These are phyloP conservation scores for Oryza meyeriana DNA, from an alignment of 176 grass and related monocot species.

Conservation along the genomic window DNA sequence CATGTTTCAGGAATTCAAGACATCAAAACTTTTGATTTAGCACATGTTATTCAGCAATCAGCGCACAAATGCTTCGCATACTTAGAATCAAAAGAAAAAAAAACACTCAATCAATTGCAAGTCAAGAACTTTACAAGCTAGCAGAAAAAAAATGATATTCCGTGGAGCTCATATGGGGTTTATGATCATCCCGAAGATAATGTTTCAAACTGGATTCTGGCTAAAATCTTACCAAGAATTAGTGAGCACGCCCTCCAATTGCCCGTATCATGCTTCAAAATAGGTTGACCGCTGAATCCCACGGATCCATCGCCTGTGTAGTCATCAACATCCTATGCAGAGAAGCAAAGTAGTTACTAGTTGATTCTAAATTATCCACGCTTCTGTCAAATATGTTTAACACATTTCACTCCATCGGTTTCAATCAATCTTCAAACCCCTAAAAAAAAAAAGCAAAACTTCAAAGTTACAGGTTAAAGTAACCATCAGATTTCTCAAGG, in stretches of 20 bases:
- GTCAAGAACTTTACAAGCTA: neutral
- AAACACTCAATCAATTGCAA: neutral
- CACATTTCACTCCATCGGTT: neutral
- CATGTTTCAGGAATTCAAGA: neutral
- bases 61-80: neutral
- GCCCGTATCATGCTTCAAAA: slow-evolving; percentile 71
- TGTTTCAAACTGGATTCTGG: neutral
- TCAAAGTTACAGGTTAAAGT: slow-evolving; percentile 3
- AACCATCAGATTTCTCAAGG: slow-evolving; percentile 9
- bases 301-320: slow-evolving; percentile 84
- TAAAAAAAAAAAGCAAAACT: neutral
- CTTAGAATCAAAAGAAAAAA: neutral
- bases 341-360: slow-evolving; percentile 16
- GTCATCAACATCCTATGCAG: slow-evolving; percentile 40
- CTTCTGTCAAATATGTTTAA: slow-evolving; percentile 26
- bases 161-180: neutral
- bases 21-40: neutral
- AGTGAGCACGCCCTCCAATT: slow-evolving; percentile 93
- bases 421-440: neutral
- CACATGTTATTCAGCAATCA: neutral
- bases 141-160: neutral
- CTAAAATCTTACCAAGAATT: slow-evolving; percentile 67
- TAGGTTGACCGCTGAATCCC: slow-evolving; percentile 59
- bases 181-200: neutral
- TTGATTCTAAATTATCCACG: neutral